These are phyloP conservation scores for Cystobasidium pallidum DNA, from an alignment of 1,284 basidiomycete species.

Conservation along the genomic window DNA sequence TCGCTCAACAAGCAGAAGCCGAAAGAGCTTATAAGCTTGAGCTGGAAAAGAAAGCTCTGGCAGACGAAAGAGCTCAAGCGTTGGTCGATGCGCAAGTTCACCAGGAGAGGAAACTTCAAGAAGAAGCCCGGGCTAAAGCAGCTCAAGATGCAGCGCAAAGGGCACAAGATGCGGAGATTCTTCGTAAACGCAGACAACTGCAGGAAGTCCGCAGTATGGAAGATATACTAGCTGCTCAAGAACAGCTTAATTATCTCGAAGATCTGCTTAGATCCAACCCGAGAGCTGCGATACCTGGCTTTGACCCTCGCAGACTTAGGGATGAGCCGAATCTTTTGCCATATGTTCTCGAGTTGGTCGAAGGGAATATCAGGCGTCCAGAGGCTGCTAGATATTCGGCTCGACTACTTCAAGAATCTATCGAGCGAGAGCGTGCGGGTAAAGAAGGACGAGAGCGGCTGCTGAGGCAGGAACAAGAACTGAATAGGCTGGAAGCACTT, in stretches of 20 bases:
- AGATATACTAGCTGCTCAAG: slow-evolving; percentile 1
- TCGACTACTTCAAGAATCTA: neutral
- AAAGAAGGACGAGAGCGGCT: neutral
- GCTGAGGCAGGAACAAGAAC: slow-evolving; percentile 9
- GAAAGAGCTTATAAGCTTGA: slow-evolving; percentile 10
- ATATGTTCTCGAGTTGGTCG: slow-evolving; percentile 24
- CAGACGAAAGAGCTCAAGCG: slow-evolving; percentile 8
- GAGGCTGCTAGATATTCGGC: neutral
- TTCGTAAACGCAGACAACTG: neutral
- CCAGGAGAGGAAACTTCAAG: slow-evolving; percentile 1
- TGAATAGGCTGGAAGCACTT: slow-evolving; percentile 27
- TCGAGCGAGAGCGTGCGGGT: slow-evolving; percentile 6
- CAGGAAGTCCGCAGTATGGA: slow-evolving; percentile 18
- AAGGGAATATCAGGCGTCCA: slow-evolving; percentile 23
- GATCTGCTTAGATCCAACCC: slow-evolving; percentile 26
- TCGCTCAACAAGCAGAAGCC: slow-evolving; percentile 22
- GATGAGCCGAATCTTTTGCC: slow-evolving; percentile 16
- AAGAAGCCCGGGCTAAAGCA: slow-evolving; percentile 3
- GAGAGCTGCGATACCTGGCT: slow-evolving; percentile 27
- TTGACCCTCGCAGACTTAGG: slow-evolving; percentile 14
- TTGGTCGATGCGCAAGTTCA: slow-evolving; percentile 21
- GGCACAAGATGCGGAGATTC: neutral
- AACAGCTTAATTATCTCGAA: slow-evolving; percentile 38
- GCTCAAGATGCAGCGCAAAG: neutral
- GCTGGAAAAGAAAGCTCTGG: slow-evolving; percentile 4